Base-by-base conservation (phyloP, 306 rosid species). In the Dryas alaskensis region DNA sequence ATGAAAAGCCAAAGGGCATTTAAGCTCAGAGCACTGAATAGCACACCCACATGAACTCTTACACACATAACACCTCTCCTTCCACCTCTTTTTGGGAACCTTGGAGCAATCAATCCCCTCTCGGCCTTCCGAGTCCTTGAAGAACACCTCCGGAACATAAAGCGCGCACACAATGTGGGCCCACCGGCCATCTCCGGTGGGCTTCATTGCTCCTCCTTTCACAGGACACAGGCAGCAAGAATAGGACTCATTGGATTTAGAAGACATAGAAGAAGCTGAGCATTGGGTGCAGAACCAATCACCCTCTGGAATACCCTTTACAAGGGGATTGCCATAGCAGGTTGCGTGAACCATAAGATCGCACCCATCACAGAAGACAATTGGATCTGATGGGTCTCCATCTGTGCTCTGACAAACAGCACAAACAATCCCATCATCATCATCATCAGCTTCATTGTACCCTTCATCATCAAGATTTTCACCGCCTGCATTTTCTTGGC, bases 301-400 rank as follows among this genome's bases (percentile, higher is more conserved):
- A 0, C 90, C 96, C 0, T 87, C 88, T 0, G 96, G 97, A 43
- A 94, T 77, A 0, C 74, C 69, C 12, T 85, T 83, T 0, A 80
- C 68, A 0, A 90, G 81, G 0, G 97, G 99, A 58, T 79, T 78
- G 0, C 97, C 99, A 65, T 94, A 94, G 81, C 96, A 94, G 0
- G 95, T 83, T 39, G 92, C 92, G 72, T 94, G 95, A 2, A 94
- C 97, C 95, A 87, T 94, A 37, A 92, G 76, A 66, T 94, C 85
- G 39, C 99, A 94, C 6, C 97, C 95, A 51, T 92, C 99, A 45
- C 96, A 94, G 5, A 94, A 52, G 13, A 94, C 99, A 7, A 92
- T 93, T 42, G 98, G 97, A 49, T 93, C 94, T 0, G 78, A 59
- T 7, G 91, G 79, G 17, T 88, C 93, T 14, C 92, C 99, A 49